These are phyloP conservation scores for Closterium sp. DNA, from an alignment of 139 green algal genomes.

Conservation along the genomic window DNA sequence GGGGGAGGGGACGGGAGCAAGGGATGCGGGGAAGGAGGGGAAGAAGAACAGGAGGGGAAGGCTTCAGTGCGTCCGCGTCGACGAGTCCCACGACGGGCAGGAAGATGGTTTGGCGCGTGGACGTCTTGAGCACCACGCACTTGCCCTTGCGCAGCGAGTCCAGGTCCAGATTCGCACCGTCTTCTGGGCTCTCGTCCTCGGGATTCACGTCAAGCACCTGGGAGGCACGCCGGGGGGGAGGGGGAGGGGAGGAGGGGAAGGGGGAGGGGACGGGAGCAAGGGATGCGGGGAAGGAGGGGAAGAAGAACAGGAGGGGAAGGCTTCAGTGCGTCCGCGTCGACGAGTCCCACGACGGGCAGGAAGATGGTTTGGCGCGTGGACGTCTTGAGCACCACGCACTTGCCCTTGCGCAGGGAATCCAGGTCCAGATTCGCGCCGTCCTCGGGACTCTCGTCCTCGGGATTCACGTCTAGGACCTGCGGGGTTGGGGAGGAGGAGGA, in stretches of 20 bases:
- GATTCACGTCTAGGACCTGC: conserved; percentile 84
- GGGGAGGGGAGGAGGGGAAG: not conserved
- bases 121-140: conserved; percentile 97
- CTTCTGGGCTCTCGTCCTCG: conserved; percentile 64
- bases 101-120: conserved; percentile 94
- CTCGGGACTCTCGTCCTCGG: conserved; percentile 67
- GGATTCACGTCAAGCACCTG: conserved; percentile 85
- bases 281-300: not conserved
- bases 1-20: not conserved
- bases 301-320: not conserved
- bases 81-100: conserved; percentile 95
- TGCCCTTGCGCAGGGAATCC: conserved; percentile 84
- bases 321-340: too few species aligned
- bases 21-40: conserved; percentile 61
- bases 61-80: too few species aligned
- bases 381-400: conserved; percentile 98
- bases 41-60: not conserved
- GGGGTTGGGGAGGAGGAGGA: too few species aligned
- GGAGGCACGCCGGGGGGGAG: not conserved
- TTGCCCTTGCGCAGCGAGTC: conserved; percentile 89
- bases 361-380: conserved; percentile 95
- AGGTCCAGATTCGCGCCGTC: conserved; percentile 71
- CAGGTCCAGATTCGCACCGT: conserved; percentile 71
- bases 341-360: conserved; percentile 92
- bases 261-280: too few species aligned